Conservation (phyloP, 2,329 filamentous ascomycete genomes). For the Trichophyton rubrum region DNA sequence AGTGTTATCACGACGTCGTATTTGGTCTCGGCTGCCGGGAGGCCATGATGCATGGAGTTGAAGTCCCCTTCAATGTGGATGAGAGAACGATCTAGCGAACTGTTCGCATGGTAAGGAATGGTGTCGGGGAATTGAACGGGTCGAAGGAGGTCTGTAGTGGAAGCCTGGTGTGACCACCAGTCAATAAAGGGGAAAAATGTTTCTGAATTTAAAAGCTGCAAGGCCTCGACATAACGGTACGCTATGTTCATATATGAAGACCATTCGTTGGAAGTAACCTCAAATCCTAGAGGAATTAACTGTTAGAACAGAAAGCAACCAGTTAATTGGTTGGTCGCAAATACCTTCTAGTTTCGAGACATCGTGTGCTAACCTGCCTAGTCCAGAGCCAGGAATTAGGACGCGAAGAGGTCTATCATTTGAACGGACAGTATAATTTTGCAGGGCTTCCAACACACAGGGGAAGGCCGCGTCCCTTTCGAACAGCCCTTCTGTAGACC, state of each 20-base stretch:
- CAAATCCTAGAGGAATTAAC: constrained; percentile 28
- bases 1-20: constrained; percentile 44
- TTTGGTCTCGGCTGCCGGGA: constrained; percentile 7
- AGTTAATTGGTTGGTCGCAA: background rate
- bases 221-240: constrained; percentile 38
- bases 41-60: constrained; percentile 28
- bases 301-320: background rate
- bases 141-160: constrained; percentile 37
- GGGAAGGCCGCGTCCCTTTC: constrained; percentile 35
- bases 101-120: constrained; percentile 20
- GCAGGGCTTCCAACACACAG: constrained; percentile 22
- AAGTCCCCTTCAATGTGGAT: constrained; percentile 47
- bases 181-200: constrained; percentile 43
- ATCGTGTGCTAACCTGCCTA: constrained; percentile 43
- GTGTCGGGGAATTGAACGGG: constrained; percentile 36
- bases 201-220: constrained; percentile 17
- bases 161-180: constrained; percentile 45
- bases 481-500: constrained; percentile 37
- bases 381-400: constrained; percentile 42
- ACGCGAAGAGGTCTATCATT: constrained; percentile 24
- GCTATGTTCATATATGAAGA: constrained; percentile 46
- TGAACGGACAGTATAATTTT: constrained; percentile 9
- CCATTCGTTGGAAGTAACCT: constrained; percentile 47
- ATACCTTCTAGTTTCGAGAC: constrained; percentile 30
- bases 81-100: constrained; percentile 18